A percentile compares a stretch with the other conserved stretches of the same genome.
Conservation (phyloP, 257 asterid genomes). For the Lavandula angustifolia region DNA sequence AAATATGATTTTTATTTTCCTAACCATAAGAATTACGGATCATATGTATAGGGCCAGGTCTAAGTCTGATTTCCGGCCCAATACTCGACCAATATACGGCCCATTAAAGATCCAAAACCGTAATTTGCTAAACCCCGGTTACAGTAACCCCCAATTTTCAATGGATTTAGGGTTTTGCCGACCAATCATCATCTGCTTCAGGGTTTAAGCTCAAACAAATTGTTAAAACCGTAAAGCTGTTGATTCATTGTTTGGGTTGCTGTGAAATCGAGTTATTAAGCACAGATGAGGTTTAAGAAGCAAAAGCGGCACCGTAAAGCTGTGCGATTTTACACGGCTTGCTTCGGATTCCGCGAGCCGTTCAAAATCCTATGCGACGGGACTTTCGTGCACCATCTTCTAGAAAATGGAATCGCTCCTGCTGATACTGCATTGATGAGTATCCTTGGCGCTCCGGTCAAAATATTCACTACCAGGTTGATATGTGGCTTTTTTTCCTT, state of each 20-base stretch:
- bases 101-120: neutral
- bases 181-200: neutral
- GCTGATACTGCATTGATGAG: constrained; percentile 84
- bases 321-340: constrained; percentile 68
- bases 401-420: constrained; percentile 61
- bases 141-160: constrained; percentile 2
- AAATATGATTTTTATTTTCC: no score
- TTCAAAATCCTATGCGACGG: constrained; percentile 95
- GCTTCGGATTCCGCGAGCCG: constrained; percentile 89
- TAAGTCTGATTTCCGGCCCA: neutral
- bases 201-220: constrained; percentile 11
- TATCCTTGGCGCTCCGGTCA: constrained; percentile 72
- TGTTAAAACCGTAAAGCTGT: neutral
- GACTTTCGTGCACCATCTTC: constrained; percentile 85
- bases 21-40: no score
- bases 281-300: constrained; percentile 71
- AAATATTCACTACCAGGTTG: constrained; percentile 83
- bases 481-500: neutral
- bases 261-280: neutral
- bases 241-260: neutral
- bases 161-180: neutral
- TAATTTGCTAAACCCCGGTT: constrained; percentile 13
- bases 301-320: constrained; percentile 81
- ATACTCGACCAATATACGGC: neutral
- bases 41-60: no score